phyloP scores from a whole-genome alignment of 2,329 filamentous ascomycete species.

The Zymoseptoria ardabiliae region DNA sequence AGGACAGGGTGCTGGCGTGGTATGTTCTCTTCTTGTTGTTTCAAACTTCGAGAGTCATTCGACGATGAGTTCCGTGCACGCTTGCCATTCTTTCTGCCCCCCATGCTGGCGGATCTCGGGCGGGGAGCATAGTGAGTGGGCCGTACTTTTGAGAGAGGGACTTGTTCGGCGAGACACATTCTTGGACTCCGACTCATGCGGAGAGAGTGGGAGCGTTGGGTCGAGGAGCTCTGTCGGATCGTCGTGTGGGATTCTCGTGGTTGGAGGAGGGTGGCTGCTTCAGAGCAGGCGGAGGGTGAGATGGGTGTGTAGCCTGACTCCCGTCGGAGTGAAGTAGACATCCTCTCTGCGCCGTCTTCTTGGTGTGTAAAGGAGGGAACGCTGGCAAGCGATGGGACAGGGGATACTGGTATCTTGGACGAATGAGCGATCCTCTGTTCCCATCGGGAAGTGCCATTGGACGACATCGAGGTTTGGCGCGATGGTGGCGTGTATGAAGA shows the following conservation, averaged over 20 bases:
- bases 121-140: conserved; percentile 23
- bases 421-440: background rate
- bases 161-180: conserved; percentile 31
- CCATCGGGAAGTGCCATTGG: background rate
- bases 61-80: background rate
- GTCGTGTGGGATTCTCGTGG: background rate
- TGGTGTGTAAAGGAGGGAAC: conserved; percentile 4
- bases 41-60: background rate
- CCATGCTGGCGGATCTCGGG: conserved; percentile 26
- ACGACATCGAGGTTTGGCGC: background rate
- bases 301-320: conserved; percentile 22
- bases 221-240: background rate
- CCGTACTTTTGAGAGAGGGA: conserved; percentile 23
- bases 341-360: conserved; percentile 6
- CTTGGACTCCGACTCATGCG: conserved; percentile 24
- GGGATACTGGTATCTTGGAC: conserved; percentile 18
- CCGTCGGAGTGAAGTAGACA: background rate
- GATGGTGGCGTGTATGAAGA: background rate
- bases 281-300: conserved; percentile 19
- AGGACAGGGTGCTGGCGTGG: conserved; percentile 20
- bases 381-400: conserved; percentile 20
- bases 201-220: background rate
- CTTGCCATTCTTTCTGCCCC: conserved; percentile 17
- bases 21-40: conserved; percentile 10
- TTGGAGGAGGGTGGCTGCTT: conserved; percentile 6